Conservation (phyloP, 257 asterid species). For the Gynochthodes officinalis region DNA sequence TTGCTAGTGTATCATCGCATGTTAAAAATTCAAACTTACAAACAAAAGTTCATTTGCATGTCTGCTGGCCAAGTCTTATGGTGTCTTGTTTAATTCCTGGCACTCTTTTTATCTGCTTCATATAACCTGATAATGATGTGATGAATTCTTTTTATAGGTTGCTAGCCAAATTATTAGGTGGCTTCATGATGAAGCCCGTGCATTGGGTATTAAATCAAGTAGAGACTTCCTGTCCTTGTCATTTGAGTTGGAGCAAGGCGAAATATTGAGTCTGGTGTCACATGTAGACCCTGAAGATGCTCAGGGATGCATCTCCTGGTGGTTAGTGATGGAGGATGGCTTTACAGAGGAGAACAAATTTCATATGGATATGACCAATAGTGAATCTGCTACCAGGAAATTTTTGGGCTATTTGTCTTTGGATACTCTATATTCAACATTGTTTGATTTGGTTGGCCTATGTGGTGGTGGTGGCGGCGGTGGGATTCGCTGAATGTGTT, state of each 20-base stretch:
- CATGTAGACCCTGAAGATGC: constrained; percentile 80
- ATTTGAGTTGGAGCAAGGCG: constrained; percentile 86
- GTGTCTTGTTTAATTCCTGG: background rate
- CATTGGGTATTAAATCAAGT: constrained; percentile 71
- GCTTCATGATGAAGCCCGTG: constrained; percentile 84
- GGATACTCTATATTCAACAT: constrained; percentile 58
- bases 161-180: constrained; percentile 88
- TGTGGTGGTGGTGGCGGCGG: constrained; percentile 68
- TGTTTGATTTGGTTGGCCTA: constrained; percentile 71
- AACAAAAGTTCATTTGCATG: background rate
- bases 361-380: constrained; percentile 35
- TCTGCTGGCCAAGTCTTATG: background rate
- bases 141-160: constrained; percentile 38
- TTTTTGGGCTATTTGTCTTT: constrained; percentile 75
- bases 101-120: background rate
- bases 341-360: constrained; percentile 50
- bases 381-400: constrained; percentile 62
- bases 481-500: constrained; percentile 16
- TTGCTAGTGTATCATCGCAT: background rate
- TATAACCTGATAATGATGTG: background rate
- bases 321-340: constrained; percentile 70
- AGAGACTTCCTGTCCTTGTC: constrained; percentile 78
- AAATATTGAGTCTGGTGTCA: constrained; percentile 62
- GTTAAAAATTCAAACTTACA: background rate
- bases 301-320: constrained; percentile 94